phyloP scores from a whole-genome alignment of 73 alveolate genomes.

The Breviolum minutum region DNA sequence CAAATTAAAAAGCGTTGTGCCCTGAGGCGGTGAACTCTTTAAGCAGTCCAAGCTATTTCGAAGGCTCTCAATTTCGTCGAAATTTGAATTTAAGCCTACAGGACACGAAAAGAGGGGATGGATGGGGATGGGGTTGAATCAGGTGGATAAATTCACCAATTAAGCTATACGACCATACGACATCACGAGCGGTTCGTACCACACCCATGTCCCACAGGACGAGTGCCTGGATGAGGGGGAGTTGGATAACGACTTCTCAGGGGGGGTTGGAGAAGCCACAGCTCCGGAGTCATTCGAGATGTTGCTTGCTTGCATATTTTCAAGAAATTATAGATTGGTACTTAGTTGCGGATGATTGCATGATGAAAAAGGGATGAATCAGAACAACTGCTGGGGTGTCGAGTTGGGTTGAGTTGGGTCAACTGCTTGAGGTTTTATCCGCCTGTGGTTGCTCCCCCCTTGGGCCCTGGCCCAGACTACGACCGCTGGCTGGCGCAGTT shows the following conservation, averaged over 20 bases:
- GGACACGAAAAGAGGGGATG: too few relatives aligned
- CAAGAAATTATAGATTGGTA: too few relatives aligned
- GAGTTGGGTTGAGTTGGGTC: neutral
- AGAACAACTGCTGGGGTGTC: too few relatives aligned
- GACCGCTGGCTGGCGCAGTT: conserved; percentile 88
- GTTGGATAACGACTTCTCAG: neutral
- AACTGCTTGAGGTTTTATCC: neutral
- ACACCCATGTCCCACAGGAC: neutral
- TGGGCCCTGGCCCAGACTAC: conserved; percentile 55
- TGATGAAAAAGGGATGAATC: too few relatives aligned
- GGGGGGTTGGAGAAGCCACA: conserved; percentile 37
- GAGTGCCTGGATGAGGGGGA: conserved; percentile 52
- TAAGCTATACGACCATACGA: too few relatives aligned
- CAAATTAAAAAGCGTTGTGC: too few relatives aligned
- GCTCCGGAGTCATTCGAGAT: conserved; percentile 45
- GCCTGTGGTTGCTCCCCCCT: conserved; percentile 57
- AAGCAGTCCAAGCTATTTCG: conserved; percentile 89
- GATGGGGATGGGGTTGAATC: too few relatives aligned
- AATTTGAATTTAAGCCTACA: neutral
- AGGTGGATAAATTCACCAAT: too few relatives aligned
- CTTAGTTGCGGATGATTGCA: too few relatives aligned
- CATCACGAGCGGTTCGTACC: neutral
- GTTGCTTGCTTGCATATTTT: neutral
- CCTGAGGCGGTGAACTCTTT: conserved; percentile 53
- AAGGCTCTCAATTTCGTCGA: neutral